These are phyloP conservation scores for Chlorella sp. DNA, from an alignment of 139 green algal genomes.

Conservation along the genomic window DNA sequence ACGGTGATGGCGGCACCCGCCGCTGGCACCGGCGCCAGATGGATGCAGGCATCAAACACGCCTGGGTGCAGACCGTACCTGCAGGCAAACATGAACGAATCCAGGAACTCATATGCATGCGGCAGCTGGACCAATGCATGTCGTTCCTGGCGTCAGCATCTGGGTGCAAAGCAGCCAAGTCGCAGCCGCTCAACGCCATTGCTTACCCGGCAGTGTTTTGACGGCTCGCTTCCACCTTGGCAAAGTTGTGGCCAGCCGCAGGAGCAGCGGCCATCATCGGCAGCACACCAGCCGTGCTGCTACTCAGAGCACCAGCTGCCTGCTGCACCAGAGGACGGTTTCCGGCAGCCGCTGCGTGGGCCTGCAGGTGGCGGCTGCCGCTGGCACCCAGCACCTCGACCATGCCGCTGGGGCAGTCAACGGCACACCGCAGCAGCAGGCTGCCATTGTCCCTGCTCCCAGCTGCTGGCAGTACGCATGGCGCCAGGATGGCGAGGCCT, in stretches of 20 bases:
- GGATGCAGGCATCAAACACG: constrained; percentile 57
- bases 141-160: neutral
- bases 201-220: constrained; percentile 1
- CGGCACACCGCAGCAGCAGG: neutral
- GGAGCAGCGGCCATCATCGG: too few relatives aligned
- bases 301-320: neutral
- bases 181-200: neutral
- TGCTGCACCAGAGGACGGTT: neutral
- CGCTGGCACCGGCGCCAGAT: constrained; percentile 55
- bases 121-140: neutral
- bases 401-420: neutral
- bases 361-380: neutral
- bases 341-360: neutral
- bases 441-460: neutral
- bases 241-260: constrained; percentile 2
- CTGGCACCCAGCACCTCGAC: neutral
- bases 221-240: neutral
- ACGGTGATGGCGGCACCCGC: neutral
- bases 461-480: neutral
- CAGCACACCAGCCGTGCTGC: neutral
- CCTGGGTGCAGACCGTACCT: constrained; percentile 34
- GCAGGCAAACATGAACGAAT: neutral
- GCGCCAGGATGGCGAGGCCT: constrained; percentile 6
- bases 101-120: too few relatives aligned
- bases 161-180: too few relatives aligned